A percentile compares a stretch with the other conserved stretches of the same genome.
Conservation (phyloP, 2,329 filamentous ascomycete genomes). For the Pyrenochaeta sp. region DNA sequence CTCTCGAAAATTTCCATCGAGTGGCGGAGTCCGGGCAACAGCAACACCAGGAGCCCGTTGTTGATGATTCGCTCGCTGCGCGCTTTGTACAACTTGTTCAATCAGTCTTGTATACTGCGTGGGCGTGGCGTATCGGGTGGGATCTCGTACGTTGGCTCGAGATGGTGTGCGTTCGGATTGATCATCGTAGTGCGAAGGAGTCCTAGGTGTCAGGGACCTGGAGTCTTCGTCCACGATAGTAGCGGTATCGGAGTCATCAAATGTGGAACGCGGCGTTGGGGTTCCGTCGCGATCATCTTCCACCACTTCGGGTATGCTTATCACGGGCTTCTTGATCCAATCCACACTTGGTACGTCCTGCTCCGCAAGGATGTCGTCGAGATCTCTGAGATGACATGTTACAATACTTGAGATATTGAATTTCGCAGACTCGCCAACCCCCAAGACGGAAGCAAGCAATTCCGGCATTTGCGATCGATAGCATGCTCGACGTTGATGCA, state of each 20-base stretch:
- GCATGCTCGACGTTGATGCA: constrained; percentile 14
- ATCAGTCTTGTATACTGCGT: constrained; percentile 12
- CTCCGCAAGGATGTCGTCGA: constrained; percentile 23
- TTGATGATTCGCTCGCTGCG: constrained; percentile 4
- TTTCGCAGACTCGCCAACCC: constrained; percentile 2
- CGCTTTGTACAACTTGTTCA: constrained; percentile 19
- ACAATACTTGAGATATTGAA: constrained; percentile 24
- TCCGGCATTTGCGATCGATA: constrained; percentile 28
- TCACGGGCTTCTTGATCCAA: constrained; percentile 26
- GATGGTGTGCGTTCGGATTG: neutral
- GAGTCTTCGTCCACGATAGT: neutral
- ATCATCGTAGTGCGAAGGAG: neutral
- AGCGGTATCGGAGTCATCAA: neutral
- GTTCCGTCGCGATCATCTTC: constrained; percentile 3
- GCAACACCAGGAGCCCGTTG: neutral
- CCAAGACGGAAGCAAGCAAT: constrained; percentile 16
- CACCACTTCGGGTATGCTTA: neutral
- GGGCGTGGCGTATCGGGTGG: neutral
- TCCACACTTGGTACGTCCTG: constrained; percentile 24
- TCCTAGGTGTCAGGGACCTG: neutral
- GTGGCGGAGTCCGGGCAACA: neutral
- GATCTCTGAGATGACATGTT: neutral
- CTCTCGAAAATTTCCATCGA: neutral
- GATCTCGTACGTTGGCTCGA: neutral
- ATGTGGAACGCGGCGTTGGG: neutral